phyloP scores from a whole-genome alignment of 2,329 filamentous ascomycete species.

The Aspergillus fructus region DNA sequence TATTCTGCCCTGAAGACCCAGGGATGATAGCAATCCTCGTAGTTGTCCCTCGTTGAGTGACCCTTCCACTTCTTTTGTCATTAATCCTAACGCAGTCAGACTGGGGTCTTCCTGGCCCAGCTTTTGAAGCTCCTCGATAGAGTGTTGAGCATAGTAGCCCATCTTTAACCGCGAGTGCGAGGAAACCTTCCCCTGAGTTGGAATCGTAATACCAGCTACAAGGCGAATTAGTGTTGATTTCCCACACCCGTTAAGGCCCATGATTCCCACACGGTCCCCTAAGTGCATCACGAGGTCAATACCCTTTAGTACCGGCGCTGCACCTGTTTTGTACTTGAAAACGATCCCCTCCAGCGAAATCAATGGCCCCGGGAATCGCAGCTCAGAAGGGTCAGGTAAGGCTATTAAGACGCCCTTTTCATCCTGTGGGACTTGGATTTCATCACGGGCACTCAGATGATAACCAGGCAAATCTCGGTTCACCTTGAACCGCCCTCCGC shows the following conservation, averaged over 20 bases:
- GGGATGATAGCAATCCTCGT: conserved; percentile 63
- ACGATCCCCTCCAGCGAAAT: conserved; percentile 68
- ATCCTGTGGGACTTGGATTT: conserved; percentile 68
- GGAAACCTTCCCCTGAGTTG: conserved; percentile 61
- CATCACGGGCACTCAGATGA: conserved; percentile 58
- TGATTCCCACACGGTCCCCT: conserved; percentile 71
- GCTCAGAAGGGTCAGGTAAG: conserved; percentile 64
- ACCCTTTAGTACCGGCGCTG: conserved; percentile 57
- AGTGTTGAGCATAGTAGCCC: conserved; percentile 78
- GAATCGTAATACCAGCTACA: conserved; percentile 60
- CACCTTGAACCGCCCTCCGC: conserved; percentile 75
- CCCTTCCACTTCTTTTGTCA: conserved; percentile 56
- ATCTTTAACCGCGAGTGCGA: conserved; percentile 68
- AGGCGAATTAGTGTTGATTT: conserved; percentile 77
- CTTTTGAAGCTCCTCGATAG: conserved; percentile 66
- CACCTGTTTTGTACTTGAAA: conserved; percentile 59
- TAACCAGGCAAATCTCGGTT: conserved; percentile 70
- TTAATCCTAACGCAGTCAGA: conserved; percentile 65
- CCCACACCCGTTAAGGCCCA: conserved; percentile 77
- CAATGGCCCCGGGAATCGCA: conserved; percentile 73
- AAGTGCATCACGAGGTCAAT: conserved; percentile 68
- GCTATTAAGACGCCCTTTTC: conserved; percentile 58
- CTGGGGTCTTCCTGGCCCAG: conserved; percentile 52
- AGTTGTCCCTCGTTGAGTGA: conserved; percentile 65
- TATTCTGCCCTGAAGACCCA: conserved; percentile 69